Conservation (phyloP, 2,329 filamentous ascomycete genomes). For the Cordyceps tenuipes region DNA sequence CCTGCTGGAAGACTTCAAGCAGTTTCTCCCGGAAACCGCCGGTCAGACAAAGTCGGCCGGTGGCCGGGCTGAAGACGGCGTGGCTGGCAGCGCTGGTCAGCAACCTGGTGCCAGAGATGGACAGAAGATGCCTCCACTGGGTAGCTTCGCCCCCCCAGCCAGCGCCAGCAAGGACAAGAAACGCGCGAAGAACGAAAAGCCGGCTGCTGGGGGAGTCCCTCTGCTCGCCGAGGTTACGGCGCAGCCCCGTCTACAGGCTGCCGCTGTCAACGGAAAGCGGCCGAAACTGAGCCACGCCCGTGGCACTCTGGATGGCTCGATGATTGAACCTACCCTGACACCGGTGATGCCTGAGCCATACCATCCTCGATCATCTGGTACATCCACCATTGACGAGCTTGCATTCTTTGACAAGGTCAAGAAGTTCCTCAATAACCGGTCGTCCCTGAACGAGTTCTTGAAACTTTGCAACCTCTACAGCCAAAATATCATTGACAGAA, state of each 20-base stretch:
- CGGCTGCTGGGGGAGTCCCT: conserved; percentile 38
- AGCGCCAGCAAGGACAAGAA: conserved; percentile 92
- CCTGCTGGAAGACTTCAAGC: conserved; percentile 95
- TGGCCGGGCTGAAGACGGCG: conserved; percentile 53
- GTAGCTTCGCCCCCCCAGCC: conserved; percentile 78
- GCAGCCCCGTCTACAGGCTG: conserved; percentile 24
- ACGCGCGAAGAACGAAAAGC: conserved; percentile 57
- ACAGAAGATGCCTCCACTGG: conserved; percentile 84
- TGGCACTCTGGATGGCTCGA: conserved; percentile 47
- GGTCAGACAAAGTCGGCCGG: conserved; percentile 43
- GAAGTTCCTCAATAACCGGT: conserved; percentile 90
- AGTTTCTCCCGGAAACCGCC: conserved; percentile 87
- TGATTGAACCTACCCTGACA: conserved; percentile 78
- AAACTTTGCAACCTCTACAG: conserved; percentile 96
- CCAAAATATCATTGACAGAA: conserved; percentile 82
- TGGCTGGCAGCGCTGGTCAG: conserved; percentile 23
- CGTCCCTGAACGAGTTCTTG: conserved; percentile 88
- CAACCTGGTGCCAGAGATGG: conserved; percentile 47
- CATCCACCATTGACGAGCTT: conserved; percentile 77
- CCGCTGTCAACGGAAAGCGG: conserved; percentile 47
- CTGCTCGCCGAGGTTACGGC: conserved; percentile 35
- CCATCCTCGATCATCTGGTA: conserved; percentile 62
- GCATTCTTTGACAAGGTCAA: conserved; percentile 94
- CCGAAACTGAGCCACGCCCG: conserved; percentile 67
- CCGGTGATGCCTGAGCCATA: conserved; percentile 84